Conservation (phyloP, 805 yeast genomes). For the Metschnikowia corniflorae region DNA sequence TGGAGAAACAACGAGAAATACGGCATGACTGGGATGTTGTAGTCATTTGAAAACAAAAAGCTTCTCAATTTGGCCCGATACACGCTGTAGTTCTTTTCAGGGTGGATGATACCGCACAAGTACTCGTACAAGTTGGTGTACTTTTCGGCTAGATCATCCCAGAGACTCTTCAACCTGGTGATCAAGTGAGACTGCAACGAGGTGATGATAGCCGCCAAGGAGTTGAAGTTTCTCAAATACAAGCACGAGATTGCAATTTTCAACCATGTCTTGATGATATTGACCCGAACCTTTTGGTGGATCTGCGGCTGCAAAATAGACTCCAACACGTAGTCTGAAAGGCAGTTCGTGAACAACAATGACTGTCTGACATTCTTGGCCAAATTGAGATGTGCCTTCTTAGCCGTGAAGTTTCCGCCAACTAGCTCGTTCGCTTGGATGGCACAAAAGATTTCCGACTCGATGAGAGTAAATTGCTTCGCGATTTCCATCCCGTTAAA, state of each 20-base stretch:
- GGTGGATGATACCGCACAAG: slow-evolving; percentile 65
- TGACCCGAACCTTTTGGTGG: slow-evolving; percentile 46
- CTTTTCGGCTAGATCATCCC: slow-evolving; percentile 57
- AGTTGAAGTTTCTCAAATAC: slow-evolving; percentile 71
- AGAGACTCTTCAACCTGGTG: slow-evolving; percentile 56
- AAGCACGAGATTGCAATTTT: slow-evolving; percentile 70
- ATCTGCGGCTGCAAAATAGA: slow-evolving; percentile 55
- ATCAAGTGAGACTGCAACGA: slow-evolving; percentile 70
- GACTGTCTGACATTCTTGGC: slow-evolving; percentile 65
- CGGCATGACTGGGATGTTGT: slow-evolving; percentile 67
- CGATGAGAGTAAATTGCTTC: slow-evolving; percentile 71
- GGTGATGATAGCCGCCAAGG: slow-evolving; percentile 75
- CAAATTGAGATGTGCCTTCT: slow-evolving; percentile 52
- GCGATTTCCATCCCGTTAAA: slow-evolving; percentile 72
- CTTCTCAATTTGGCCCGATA: slow-evolving; percentile 62
- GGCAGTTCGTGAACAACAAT: slow-evolving; percentile 63
- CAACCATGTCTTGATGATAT: slow-evolving; percentile 64
- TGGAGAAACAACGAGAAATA: slow-evolving; percentile 71
- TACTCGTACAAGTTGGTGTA: slow-evolving; percentile 61
- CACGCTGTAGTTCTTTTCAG: slow-evolving; percentile 66
- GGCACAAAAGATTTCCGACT: slow-evolving; percentile 59
- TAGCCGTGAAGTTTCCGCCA: slow-evolving; percentile 59
- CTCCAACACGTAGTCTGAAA: slow-evolving; percentile 71
- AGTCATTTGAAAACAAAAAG: slow-evolving; percentile 47
- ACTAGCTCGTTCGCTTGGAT: slow-evolving; percentile 64